A percentile compares a stretch with the other conserved stretches of the same genome.
Conservation (phyloP, 192 early-diverging fungal genomes). For the Coemansia guatemalensis region DNA sequence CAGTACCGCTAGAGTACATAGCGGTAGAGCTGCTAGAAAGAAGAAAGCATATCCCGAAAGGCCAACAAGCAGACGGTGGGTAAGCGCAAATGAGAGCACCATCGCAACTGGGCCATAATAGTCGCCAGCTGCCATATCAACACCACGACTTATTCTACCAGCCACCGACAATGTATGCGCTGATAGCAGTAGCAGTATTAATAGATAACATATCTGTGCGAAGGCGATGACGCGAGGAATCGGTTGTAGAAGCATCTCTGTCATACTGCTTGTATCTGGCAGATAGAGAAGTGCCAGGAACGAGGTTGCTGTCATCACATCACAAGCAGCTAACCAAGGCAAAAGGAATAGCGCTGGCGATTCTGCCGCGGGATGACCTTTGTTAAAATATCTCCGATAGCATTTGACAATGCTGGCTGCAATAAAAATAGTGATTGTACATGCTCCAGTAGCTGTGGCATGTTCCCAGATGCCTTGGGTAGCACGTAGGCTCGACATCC, state of each 20-base stretch:
- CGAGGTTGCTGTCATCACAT: slow-evolving; percentile 4
- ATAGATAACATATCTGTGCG: slow-evolving; percentile 31
- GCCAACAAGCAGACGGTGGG: slow-evolving; percentile 16
- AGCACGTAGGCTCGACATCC: not conserved
- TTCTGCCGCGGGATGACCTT: slow-evolving; percentile 17
- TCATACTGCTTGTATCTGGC: not conserved
- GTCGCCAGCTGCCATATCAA: slow-evolving; percentile 14
- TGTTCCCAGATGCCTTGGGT: slow-evolving; percentile 9
- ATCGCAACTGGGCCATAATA: slow-evolving; percentile 38
- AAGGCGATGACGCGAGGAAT: slow-evolving; percentile 16
- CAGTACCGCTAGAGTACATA: slow-evolving; percentile 7
- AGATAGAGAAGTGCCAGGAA: not conserved
- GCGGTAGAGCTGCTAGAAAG: slow-evolving; percentile 14
- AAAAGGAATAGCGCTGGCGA: slow-evolving; percentile 34
- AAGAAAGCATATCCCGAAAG: not conserved
- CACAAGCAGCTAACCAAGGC: slow-evolving; percentile 30
- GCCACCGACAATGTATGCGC: slow-evolving; percentile 24
- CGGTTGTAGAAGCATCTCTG: not conserved
- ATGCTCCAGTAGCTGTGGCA: slow-evolving; percentile 5
- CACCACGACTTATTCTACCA: slow-evolving; percentile 4
- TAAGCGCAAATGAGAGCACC: slow-evolving; percentile 9
- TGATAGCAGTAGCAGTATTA: slow-evolving; percentile 19
- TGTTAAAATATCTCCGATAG: slow-evolving; percentile 26
- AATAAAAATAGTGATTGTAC: slow-evolving; percentile 17
- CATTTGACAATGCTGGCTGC: slow-evolving; percentile 5